Evolutionary conservation across 805 yeast genomes (phyloP).

Genomic region (Kluyveromyces wickerhamii): DNA sequence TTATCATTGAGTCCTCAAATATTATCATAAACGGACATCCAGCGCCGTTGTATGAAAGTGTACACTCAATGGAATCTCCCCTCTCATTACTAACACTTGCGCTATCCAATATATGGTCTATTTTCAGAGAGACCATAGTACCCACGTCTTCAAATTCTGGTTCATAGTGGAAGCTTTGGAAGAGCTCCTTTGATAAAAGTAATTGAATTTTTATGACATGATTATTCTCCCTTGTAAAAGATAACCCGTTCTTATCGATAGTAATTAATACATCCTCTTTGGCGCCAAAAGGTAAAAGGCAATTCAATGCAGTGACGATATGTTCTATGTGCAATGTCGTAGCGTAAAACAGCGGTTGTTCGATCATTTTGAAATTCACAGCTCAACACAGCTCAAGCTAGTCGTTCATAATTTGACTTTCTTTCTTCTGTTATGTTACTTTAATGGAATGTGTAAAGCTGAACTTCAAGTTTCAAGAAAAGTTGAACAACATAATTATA

Average conservation of each 20-base stretch:
- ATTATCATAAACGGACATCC: constrained; percentile 49
- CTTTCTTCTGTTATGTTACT: no score
- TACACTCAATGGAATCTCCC: constrained; percentile 37
- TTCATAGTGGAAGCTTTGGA: constrained; percentile 22
- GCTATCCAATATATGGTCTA: constrained; percentile 43
- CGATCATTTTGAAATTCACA: neutral
- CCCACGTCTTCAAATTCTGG: constrained; percentile 14
- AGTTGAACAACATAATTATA: no score
- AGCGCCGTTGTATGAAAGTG: constrained; percentile 40
- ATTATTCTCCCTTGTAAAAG: constrained; percentile 41
- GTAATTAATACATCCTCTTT: constrained; percentile 33
- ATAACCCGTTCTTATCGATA: constrained; percentile 43
- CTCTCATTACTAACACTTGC: constrained; percentile 35
- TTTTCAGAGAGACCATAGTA: constrained; percentile 35
- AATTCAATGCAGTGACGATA: constrained; percentile 37
- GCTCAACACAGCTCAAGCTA: no score
- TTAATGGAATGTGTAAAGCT: no score
- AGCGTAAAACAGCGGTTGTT: constrained; percentile 31
- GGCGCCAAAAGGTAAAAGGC: constrained; percentile 35
- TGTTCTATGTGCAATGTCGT: constrained; percentile 40
- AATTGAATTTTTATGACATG: constrained; percentile 33
- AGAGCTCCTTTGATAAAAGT: constrained; percentile 27
- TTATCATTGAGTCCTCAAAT: constrained; percentile 46
- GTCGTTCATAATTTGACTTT: no score
- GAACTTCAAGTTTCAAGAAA: no score